Percentiles rank a stretch among this genome's conserved stretches.
Evolutionary conservation across 768 basidiomycete species (phyloP).

Genomic region (Leccinum longicurvipes): DNA sequence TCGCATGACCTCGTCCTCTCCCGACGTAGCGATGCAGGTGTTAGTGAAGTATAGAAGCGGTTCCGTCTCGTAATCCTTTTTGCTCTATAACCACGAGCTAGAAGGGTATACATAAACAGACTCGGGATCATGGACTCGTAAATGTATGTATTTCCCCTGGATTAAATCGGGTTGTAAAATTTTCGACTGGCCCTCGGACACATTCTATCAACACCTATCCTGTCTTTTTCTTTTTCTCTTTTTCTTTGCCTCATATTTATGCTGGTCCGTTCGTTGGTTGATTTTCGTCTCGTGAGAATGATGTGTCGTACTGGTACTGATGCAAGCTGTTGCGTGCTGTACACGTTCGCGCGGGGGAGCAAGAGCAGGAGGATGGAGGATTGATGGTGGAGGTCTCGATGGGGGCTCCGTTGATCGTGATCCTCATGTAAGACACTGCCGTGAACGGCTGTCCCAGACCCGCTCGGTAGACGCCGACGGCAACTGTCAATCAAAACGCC

Average conservation of each 20-base stretch:
- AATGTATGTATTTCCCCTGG: slow-evolving; percentile 19
- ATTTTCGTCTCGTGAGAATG: slow-evolving; percentile 7
- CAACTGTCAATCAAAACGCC: slow-evolving; percentile 21
- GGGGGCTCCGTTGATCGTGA: slow-evolving; percentile 9
- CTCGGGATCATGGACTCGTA: slow-evolving; percentile 2
- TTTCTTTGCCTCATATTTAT: slow-evolving; percentile 6
- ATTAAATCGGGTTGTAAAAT: slow-evolving; percentile 20
- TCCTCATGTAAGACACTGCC: slow-evolving; percentile 15
- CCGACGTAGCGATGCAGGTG: slow-evolving; percentile 12
- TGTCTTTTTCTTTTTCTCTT: neutral
- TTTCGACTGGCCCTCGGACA: slow-evolving; percentile 9
- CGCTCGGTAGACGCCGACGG: slow-evolving; percentile 20
- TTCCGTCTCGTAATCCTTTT: neutral
- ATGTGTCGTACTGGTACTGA: neutral
- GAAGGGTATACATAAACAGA: neutral
- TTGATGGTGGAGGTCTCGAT: neutral
- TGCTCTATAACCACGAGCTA: neutral
- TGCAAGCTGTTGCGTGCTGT: slow-evolving; percentile 8
- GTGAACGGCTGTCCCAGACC: slow-evolving; percentile 1
- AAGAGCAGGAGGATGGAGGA: neutral
- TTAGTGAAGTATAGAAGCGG: slow-evolving; percentile 8
- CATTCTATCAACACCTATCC: neutral
- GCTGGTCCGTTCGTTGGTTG: slow-evolving; percentile 5
- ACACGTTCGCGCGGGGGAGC: neutral
- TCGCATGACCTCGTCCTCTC: slow-evolving; percentile 15